phyloP scores from a whole-genome alignment of 805 yeast species.

The Tanozyma kutaoensis region DNA sequence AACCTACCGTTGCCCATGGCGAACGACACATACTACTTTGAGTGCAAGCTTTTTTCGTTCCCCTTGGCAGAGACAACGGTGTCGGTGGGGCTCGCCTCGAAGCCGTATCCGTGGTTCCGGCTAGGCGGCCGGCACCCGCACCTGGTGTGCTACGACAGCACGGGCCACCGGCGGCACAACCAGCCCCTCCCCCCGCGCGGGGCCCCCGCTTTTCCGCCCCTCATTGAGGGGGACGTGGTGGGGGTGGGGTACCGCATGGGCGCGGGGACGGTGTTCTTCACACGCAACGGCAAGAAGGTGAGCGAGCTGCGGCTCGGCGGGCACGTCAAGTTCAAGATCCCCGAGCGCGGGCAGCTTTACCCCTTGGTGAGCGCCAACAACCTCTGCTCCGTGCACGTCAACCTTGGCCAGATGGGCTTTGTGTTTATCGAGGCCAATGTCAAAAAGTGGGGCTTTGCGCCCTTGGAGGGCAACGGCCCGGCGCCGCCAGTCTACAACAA shows the following conservation, averaged over 20 bases:
- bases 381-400: conserved; percentile 73
- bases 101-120: conserved; percentile 89
- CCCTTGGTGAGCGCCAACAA: conserved; percentile 88
- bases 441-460: conserved; percentile 94
- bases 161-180: conserved; percentile 67
- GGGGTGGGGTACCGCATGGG: conserved; percentile 68
- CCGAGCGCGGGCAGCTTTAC: conserved; percentile 36
- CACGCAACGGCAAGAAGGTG: conserved; percentile 85
- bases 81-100: conserved; percentile 69
- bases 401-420: conserved; percentile 80
- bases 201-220: conserved; percentile 42
- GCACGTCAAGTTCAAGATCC: conserved; percentile 53
- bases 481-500: conserved; percentile 91
- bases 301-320: conserved; percentile 75
- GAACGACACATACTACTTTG: conserved; percentile 83
- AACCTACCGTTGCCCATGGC: conserved; percentile 70
- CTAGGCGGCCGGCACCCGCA: conserved; percentile 84
- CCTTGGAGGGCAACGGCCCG: conserved; percentile 71
- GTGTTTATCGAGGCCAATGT: conserved; percentile 89
- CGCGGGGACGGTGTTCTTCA: conserved; percentile 81
- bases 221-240: conserved; percentile 77
- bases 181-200: conserved; percentile 47
- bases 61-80: conserved; percentile 45
- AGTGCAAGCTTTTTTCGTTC: conserved; percentile 66
- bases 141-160: conserved; percentile 80